phyloP scores from a whole-genome alignment of 2,329 filamentous ascomycete species.

The Paraphoma chrysanthemicola region DNA sequence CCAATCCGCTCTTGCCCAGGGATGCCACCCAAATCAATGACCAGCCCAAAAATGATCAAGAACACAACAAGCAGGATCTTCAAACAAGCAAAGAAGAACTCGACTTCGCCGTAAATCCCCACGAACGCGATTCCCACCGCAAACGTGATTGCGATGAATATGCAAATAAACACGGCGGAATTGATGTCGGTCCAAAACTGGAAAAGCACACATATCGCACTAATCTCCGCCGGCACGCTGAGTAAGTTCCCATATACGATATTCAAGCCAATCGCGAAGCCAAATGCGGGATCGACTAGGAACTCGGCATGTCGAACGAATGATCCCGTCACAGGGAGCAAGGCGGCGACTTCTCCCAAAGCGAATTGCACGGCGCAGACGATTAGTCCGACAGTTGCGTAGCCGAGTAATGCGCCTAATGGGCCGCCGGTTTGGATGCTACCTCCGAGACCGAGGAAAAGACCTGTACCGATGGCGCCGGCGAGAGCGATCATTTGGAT shows the following conservation, averaged over 20 bases:
- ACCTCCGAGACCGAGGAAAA: conserved; percentile 62
- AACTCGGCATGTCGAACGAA: conserved; percentile 60
- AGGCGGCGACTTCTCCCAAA: conserved; percentile 59
- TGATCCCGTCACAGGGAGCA: conserved; percentile 59
- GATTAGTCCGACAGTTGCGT: conserved; percentile 58
- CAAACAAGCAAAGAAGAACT: conserved; percentile 57
- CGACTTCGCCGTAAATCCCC: conserved; percentile 50
- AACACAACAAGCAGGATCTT: conserved; percentile 49
- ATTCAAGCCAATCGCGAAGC: conserved; percentile 56
- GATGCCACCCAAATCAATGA: conserved; percentile 37
- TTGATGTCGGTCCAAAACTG: conserved; percentile 41
- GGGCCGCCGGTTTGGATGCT: conserved; percentile 61
- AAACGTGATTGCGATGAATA: conserved; percentile 42
- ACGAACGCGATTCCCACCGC: conserved; percentile 40
- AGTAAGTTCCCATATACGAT: conserved; percentile 65
- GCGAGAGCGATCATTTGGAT: conserved; percentile 65
- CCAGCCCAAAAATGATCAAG: conserved; percentile 35
- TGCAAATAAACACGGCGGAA: conserved; percentile 40
- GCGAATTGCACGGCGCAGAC: conserved; percentile 60
- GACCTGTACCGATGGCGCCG: conserved; percentile 61
- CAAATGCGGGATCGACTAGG: conserved; percentile 58
- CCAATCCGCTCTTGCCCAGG: conserved; percentile 51
- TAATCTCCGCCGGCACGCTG: conserved; percentile 41
- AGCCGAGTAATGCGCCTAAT: conserved; percentile 60
- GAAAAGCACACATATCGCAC: conserved; percentile 34